Evolutionary conservation across 129 eudicot genomes (phyloP).

Genomic region (Gnaphalium uliginosum): DNA sequence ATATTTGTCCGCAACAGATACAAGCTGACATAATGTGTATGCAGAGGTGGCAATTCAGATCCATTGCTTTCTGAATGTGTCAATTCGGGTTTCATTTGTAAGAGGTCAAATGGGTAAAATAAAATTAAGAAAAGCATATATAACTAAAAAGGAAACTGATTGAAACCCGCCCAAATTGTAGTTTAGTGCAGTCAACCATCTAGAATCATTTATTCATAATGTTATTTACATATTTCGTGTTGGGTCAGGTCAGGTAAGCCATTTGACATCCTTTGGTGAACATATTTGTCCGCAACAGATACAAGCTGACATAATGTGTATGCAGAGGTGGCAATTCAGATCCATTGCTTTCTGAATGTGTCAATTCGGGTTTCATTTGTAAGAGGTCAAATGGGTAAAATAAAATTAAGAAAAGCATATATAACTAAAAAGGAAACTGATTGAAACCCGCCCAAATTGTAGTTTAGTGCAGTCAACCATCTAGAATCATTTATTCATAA

Average conservation of each 20-base stretch:
- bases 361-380: neutral
- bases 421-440: neutral
- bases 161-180: neutral
- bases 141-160: neutral
- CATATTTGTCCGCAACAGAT: neutral
- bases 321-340: neutral
- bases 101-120: neutral
- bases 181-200: neutral
- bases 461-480: neutral
- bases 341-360: neutral
- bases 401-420: too few relatives aligned
- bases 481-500: neutral
- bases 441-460: neutral
- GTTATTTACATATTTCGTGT: constrained; percentile 79
- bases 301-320: constrained; percentile 10
- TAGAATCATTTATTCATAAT: neutral
- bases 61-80: neutral
- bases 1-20: neutral
- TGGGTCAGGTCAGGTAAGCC: constrained; percentile 94
- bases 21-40: constrained; percentile 9
- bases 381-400: neutral
- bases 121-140: too few relatives aligned
- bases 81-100: neutral
- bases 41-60: neutral
- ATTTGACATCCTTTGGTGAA: constrained; percentile 15